Conservation (phyloP, 805 yeast species). For the Cyberlindnera japonica region DNA sequence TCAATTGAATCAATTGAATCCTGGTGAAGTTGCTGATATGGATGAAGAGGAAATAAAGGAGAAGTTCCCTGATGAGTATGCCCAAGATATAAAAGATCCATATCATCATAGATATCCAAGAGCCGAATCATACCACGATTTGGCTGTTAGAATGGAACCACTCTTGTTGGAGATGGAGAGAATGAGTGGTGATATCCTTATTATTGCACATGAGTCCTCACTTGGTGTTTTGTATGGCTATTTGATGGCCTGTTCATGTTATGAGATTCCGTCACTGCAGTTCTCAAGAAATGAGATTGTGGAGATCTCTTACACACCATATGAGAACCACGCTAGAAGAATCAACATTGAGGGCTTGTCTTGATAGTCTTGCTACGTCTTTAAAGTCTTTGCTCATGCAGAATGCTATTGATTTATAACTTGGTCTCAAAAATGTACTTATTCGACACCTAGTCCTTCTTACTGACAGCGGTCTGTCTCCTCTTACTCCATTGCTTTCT, state of each 20-base stretch:
- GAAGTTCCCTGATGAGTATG: constrained; percentile 66
- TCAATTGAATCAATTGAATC: constrained; percentile 82
- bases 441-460: constrained; percentile 2
- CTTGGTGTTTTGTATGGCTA: constrained; percentile 90
- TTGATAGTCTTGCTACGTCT: too few relatives aligned
- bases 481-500: constrained; percentile 33
- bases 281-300: constrained; percentile 83
- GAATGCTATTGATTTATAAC: too few relatives aligned
- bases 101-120: constrained; percentile 91
- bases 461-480: constrained; percentile 10
- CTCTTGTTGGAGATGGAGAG: constrained; percentile 91
- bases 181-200: constrained; percentile 78
- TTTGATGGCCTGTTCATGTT: constrained; percentile 85
- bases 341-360: constrained; percentile 35
- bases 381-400: too few relatives aligned
- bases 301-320: constrained; percentile 84
- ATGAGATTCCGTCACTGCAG: constrained; percentile 75
- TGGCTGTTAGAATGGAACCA: constrained; percentile 93
- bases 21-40: constrained; percentile 80
- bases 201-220: constrained; percentile 91
- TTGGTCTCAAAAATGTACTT: too few relatives aligned
- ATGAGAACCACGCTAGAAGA: constrained; percentile 63
- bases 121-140: constrained; percentile 93
- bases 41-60: constrained; percentile 53
- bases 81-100: constrained; percentile 67